phyloP scores from a whole-genome alignment of 176 grass and related monocot species.

The Oryza rufipogon region DNA sequence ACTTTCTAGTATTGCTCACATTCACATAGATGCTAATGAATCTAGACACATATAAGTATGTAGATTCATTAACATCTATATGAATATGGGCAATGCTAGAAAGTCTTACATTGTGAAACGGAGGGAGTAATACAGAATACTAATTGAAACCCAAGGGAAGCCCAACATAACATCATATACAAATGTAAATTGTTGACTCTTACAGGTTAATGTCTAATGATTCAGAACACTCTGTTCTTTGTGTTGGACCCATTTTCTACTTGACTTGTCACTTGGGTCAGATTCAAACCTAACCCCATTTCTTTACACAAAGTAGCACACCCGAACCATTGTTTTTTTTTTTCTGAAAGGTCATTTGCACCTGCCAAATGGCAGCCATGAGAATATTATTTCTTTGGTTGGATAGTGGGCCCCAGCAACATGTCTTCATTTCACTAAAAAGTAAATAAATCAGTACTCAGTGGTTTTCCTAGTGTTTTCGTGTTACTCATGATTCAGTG shows the following conservation, averaged over 20 bases:
- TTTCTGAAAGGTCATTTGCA: constrained; percentile 19
- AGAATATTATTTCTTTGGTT: neutral
- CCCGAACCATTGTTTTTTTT: neutral
- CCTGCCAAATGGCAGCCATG: neutral
- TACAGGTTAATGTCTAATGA: constrained; percentile 1
- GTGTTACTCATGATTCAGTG: neutral
- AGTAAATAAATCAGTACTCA: neutral
- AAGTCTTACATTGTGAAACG: too few species aligned
- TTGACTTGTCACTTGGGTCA: neutral
- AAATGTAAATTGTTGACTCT: neutral
- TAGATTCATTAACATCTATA: too few species aligned
- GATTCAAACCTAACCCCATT: neutral
- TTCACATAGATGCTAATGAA: too few species aligned
- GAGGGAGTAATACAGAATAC: neutral
- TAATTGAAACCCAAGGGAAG: neutral
- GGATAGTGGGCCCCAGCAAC: neutral
- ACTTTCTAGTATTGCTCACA: too few species aligned
- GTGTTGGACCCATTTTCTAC: neutral
- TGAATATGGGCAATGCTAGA: too few species aligned
- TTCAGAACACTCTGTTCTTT: neutral
- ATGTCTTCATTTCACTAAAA: neutral
- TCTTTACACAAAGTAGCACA: constrained; percentile 6
- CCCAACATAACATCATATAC: neutral
- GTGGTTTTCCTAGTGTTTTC: constrained; percentile 3
- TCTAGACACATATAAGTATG: too few species aligned